These are phyloP conservation scores for Fraxinus albicans DNA, from an alignment of 305 asterid genomes.

Conservation along the genomic window DNA sequence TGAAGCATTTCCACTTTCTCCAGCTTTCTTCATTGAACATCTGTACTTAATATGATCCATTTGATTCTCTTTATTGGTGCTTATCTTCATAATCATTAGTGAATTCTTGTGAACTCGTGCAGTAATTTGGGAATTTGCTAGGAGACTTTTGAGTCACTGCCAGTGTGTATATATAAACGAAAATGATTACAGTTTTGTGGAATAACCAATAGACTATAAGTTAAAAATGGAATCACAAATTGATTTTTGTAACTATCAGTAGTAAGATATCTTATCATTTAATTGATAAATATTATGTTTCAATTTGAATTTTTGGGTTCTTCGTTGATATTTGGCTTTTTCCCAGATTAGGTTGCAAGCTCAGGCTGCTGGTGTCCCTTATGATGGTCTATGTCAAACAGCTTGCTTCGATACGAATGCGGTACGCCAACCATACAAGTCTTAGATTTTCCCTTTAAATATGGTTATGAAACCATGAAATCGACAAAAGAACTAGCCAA, in stretches of 20 bases:
- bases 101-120: not conserved
- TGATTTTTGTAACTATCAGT: not conserved
- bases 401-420: slow-evolving; percentile 40
- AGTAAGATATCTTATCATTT: not conserved
- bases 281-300: not conserved
- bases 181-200: not conserved
- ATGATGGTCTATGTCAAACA: slow-evolving; percentile 35
- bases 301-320: not conserved
- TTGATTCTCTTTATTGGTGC: not conserved
- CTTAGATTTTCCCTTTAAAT: not conserved
- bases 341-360: slow-evolving; percentile 93
- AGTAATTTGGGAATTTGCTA: not conserved
- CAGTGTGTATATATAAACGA: not conserved
- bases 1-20: not conserved
- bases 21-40: not conserved
- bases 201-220: not conserved
- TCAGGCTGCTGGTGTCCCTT: slow-evolving; percentile 83
- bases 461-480: slow-evolving; percentile 4
- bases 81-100: not conserved
- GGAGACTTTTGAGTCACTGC: not conserved
- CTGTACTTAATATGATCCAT: not conserved
- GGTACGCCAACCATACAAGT: slow-evolving; percentile 31
- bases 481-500: not conserved
- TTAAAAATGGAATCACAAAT: not conserved
- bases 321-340: slow-evolving; percentile 24